Base-by-base conservation (phyloP, 2,329 filamentous ascomycete species). In the Aureobasidium uvarum region DNA sequence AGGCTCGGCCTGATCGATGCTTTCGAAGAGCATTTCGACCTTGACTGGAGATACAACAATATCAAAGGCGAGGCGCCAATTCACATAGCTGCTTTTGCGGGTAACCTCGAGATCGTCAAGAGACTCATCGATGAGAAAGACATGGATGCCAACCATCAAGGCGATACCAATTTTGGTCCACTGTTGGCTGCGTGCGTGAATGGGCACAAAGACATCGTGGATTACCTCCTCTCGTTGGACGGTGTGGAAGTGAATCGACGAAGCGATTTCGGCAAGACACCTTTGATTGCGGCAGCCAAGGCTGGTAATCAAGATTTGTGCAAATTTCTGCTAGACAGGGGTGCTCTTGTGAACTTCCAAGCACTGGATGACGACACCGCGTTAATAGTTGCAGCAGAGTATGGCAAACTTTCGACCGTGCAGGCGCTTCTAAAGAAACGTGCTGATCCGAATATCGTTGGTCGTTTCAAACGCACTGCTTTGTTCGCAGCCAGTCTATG, bases 41-140 rank as follows among this genome's bases (percentile, higher is more conserved):
- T 18, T 5, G 52, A 56, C 20, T 56, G 52, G 52, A 41, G n/a
- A 3, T 41, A 56, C 8, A 41, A 39, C 23, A 56, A 28, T 6
- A 41, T 41, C 52, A 56, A 10, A 10, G 36, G 33, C 39, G 18
- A 56, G 14, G 33, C 52, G 18, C 36, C 52, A 13, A 41, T 56
- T 5, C 33, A 56, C n/a, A 20, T 41, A n/a, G 52, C 52, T 18
- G 52, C 52, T 8, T 41, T 23, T 41, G 36, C 36, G 2, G 52
- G 36, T 14, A n/a, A 54, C 13, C 52, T 56, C 36, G 52, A 39
- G 20, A 56, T 56, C 4, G n/a, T 56, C 11, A n/a, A 56, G 52
- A 39, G 36, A 16, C 36, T 56, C 5, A 56, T 41, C 3, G 52
- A 23, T 3, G 51, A 56, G 20, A 18, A 25, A 41, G 52, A 18